These are phyloP conservation scores for Amanita subjunquillea DNA, from an alignment of 768 basidiomycete genomes.

Conservation along the genomic window DNA sequence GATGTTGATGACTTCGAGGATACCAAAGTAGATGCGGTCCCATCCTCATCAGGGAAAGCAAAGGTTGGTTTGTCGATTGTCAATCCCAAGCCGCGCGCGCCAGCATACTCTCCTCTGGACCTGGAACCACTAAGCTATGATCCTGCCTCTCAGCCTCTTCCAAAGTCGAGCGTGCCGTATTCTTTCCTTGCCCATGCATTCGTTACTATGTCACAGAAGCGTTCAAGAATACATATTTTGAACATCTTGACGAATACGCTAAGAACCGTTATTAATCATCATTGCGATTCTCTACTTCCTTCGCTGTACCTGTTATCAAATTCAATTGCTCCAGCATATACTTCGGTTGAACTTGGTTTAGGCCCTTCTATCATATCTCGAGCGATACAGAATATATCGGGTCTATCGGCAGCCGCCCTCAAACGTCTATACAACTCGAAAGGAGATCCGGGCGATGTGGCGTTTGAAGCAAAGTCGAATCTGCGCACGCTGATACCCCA, in stretches of 20 bases:
- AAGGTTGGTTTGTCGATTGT: neutral
- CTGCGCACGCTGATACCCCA: conserved; percentile 67
- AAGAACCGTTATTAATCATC: conserved; percentile 52
- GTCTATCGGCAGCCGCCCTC: conserved; percentile 45
- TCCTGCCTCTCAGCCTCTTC: conserved; percentile 33
- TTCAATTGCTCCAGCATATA: conserved; percentile 66
- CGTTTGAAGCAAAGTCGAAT: conserved; percentile 72
- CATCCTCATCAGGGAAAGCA: neutral
- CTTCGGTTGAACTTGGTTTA: conserved; percentile 58
- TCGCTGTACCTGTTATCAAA: conserved; percentile 78
- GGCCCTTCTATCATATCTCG: conserved; percentile 59
- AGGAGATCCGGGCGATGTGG: conserved; percentile 86
- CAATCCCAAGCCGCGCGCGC: conserved; percentile 2
- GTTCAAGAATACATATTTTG: conserved; percentile 62
- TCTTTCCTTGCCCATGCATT: conserved; percentile 62
- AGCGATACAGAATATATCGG: conserved; percentile 66
- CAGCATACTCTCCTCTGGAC: conserved; percentile 24
- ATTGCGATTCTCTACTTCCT: conserved; percentile 63
- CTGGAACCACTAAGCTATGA: conserved; percentile 41
- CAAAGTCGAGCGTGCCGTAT: conserved; percentile 42
- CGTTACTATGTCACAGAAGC: conserved; percentile 48
- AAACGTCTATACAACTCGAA: conserved; percentile 57
- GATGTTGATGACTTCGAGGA: conserved; percentile 1
- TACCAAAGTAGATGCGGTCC: neutral
- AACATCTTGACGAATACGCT: conserved; percentile 68